phyloP scores from a whole-genome alignment of 2,329 filamentous ascomycete genomes.

The Blastomyces gilchristii region DNA sequence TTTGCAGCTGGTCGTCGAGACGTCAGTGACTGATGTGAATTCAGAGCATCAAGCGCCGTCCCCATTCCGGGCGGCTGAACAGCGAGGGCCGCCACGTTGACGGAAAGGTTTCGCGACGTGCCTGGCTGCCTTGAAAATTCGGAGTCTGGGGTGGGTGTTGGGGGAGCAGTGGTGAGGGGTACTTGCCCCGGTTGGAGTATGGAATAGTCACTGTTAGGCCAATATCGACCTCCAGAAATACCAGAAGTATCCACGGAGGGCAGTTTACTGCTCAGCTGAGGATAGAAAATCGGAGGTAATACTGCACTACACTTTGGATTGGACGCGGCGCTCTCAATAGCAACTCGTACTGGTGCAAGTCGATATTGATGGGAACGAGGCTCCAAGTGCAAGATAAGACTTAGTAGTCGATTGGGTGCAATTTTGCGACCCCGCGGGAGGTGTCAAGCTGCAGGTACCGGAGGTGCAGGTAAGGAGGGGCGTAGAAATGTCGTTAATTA shows the following conservation, averaged over 20 bases:
- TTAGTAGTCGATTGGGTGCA: not conserved
- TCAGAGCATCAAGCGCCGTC: constrained; percentile 50
- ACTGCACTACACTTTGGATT: not conserved
- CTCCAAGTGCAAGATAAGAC: not conserved
- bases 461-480: not conserved
- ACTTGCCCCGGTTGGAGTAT: constrained; percentile 24
- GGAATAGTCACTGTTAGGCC: constrained; percentile 33
- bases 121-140: constrained; percentile 32
- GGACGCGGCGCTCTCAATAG: not conserved
- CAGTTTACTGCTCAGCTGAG: constrained; percentile 17
- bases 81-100: constrained; percentile 54
- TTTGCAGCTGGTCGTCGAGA: constrained; percentile 60
- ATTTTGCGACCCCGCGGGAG: not conserved
- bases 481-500: not conserved
- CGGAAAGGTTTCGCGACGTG: constrained; percentile 36
- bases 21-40: constrained; percentile 55
- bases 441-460: not conserved
- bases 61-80: constrained; percentile 53
- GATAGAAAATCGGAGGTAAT: not conserved
- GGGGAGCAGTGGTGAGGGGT: constrained; percentile 31
- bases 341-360: not conserved
- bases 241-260: constrained; percentile 43
- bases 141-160: constrained; percentile 32
- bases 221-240: constrained; percentile 40
- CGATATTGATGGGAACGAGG: not conserved